Evolutionary conservation across 768 basidiomycete genomes (phyloP), one percentile per base, ranked within the genome.

Genomic region (Mycena alexandri): DNA sequence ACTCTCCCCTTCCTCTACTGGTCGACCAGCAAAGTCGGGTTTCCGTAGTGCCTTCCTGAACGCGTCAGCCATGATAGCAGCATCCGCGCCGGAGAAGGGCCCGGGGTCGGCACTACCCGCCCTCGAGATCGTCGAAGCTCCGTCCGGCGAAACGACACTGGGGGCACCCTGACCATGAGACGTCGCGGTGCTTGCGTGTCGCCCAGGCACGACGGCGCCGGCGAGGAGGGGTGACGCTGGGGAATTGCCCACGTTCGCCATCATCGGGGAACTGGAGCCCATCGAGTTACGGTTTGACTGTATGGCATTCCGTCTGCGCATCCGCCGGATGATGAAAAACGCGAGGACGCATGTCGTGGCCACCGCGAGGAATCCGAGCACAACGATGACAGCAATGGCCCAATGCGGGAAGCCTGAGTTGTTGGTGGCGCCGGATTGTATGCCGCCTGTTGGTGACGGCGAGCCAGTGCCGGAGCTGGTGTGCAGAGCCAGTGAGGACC

Each of bases 61-160:
- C 8, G 95, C 95, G 81, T 94, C 91, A 44, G 95, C 94, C 89
- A 96, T 93, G 76, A 95, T 93, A 43, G 93, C 93, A 59, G 95
- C 95, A 78, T 97, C 95, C 22, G 92, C 90, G 21, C 88, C 90
- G 50, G 90, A 91, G 79, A 96, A 91, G 12, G 89, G 91, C 13
- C 87, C 92, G 47, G 87, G 82, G 60, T 90, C 89, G 52, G 85
- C 82, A 44, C 87, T 88, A 43, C 86, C 86, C 11, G 85, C 77
- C 53, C 86, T 83, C 34, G 90, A 92, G 52, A 89, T 87, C 9
- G 88, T 89, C 52, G 93, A 94, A 53, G 89, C 91, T 17, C 89
- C 93, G 74, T 94, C 93, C 65, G 87, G 87, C n/a, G 84, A 81
- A 17, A 86, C 84, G 53, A 84, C 77, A 66, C 81, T 82, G 10